Evolutionary conservation across 1,139 yeast genomes (phyloP).

Genomic region (Hemisphaericaspora xylofermentans): DNA sequence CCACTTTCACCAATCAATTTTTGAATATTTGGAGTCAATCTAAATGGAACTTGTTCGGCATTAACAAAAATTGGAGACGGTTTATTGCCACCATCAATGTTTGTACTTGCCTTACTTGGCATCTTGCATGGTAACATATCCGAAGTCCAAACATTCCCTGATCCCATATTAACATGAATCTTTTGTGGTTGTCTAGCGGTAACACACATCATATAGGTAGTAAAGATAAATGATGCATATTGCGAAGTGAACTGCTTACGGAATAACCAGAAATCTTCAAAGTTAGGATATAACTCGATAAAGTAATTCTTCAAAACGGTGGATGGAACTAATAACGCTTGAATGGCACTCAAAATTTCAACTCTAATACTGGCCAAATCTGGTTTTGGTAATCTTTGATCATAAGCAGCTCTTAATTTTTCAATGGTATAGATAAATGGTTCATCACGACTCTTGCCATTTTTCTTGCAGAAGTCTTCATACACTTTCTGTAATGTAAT

Average conservation of each 20-base stretch:
- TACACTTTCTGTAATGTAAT: slow-evolving; percentile 83
- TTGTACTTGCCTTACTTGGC: slow-evolving; percentile 50
- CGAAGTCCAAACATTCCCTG: slow-evolving; percentile 91
- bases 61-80: slow-evolving; percentile 88
- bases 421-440: slow-evolving; percentile 86
- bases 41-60: slow-evolving; percentile 94
- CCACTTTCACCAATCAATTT: slow-evolving; percentile 91
- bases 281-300: slow-evolving; percentile 64
- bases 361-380: slow-evolving; percentile 86
- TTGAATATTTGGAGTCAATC: slow-evolving; percentile 94
- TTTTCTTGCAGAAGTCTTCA: slow-evolving; percentile 79
- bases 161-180: slow-evolving; percentile 74
- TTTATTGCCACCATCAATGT: slow-evolving; percentile 55
- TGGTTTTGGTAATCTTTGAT: slow-evolving; percentile 89
- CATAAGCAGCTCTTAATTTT: slow-evolving; percentile 88
- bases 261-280: slow-evolving; percentile 96
- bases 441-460: slow-evolving; percentile 79
- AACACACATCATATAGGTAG: slow-evolving; percentile 93
- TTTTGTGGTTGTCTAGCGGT: slow-evolving; percentile 93
- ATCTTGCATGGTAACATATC: slow-evolving; percentile 92
- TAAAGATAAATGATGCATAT: slow-evolving; percentile 91
- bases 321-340: slow-evolving; percentile 81
- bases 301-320: slow-evolving; percentile 73
- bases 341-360: slow-evolving; percentile 88
- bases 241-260: slow-evolving; percentile 93